Evolutionary conservation across 192 early-diverging fungal genomes (phyloP), one percentile per base, ranked within the genome.

Genomic region (Thamnidium elegans): DNA sequence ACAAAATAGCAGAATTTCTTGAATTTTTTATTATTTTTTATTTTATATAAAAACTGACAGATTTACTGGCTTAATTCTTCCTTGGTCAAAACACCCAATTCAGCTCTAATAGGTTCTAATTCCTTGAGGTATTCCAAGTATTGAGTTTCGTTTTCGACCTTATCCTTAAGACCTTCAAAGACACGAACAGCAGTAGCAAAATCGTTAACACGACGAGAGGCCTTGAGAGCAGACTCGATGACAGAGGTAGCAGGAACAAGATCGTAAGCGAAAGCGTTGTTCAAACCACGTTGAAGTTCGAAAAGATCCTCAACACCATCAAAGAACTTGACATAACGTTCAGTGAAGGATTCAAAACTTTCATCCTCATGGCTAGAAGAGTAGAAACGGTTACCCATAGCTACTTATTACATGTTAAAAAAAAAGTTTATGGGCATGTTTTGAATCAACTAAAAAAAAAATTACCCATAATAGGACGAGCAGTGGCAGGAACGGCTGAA

Each of bases 251-350:
- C 79, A 36, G 97, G 97, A 21, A 95, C 93, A 74, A 96, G 86
- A 83, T 99, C 94, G 72, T 94, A 91, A 45, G 92, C 88, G 75
- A 97, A 98, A 78, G 92, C 90, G 79, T 99, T 95, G 86, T 97
- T 98, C 74, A 99, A 83, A 31, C 95, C 94, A 68, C 94, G 87
- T 84, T 97, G 93, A 46, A 99, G 86, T 84, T 99, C 97, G 79
- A 96, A 97, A 69, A 91, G 86, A 81, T 99, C 95, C 55, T 93
- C 90, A 56, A 89, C 89, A 62, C 85, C 84, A 61, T 91, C 88
- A 76, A 93, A 93, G 71, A 91, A 91, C 75, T 85, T 83, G 69
- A 89, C 83, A 66, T 89, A 91, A 60, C 89, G 90, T 67, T 86
- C 83, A 39, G 83, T 88, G 73, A 87, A 90, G 56, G 86, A 82